Conservation (phyloP, 176 grass and related monocot genomes). For the Oryza rufipogon region DNA sequence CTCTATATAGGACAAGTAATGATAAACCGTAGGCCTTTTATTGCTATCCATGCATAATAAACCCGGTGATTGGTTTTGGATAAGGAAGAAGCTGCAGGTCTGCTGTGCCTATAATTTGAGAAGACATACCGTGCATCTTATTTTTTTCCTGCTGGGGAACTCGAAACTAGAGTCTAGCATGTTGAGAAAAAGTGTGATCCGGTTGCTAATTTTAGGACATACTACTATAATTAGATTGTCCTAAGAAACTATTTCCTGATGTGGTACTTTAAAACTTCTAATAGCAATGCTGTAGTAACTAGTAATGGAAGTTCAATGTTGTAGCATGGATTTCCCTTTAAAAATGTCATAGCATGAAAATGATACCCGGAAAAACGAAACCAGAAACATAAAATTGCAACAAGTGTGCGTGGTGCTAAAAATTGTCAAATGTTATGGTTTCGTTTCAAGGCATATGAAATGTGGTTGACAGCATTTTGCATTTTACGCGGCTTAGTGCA, state of each 20-base stretch:
- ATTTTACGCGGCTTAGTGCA: neutral
- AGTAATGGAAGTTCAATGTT: neutral
- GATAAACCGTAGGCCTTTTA: neutral
- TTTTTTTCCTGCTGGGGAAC: neutral
- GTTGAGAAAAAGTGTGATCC: neutral
- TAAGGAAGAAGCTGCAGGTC: neutral
- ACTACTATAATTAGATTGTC: conserved; percentile 13
- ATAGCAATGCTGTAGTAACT: conserved; percentile 1
- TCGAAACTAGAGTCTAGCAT: conserved; percentile 17
- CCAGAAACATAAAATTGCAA: neutral
- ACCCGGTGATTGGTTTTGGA: neutral
- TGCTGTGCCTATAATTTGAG: neutral
- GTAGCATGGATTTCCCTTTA: neutral
- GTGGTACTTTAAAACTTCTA: neutral
- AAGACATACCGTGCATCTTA: neutral
- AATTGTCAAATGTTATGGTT: neutral
- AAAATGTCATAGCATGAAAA: neutral
- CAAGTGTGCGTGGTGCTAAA: too few relatives aligned
- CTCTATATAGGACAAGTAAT: neutral
- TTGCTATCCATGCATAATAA: neutral
- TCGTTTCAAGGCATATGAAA: neutral
- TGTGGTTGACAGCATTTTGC: neutral
- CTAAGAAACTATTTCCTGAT: neutral
- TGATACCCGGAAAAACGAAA: neutral
- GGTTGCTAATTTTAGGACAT: neutral